A percentile compares a stretch with the other conserved stretches of the same genome.
These are phyloP conservation scores for Zizania palustris DNA, from an alignment of 202 grass and related monocot species.

Conservation along the genomic window DNA sequence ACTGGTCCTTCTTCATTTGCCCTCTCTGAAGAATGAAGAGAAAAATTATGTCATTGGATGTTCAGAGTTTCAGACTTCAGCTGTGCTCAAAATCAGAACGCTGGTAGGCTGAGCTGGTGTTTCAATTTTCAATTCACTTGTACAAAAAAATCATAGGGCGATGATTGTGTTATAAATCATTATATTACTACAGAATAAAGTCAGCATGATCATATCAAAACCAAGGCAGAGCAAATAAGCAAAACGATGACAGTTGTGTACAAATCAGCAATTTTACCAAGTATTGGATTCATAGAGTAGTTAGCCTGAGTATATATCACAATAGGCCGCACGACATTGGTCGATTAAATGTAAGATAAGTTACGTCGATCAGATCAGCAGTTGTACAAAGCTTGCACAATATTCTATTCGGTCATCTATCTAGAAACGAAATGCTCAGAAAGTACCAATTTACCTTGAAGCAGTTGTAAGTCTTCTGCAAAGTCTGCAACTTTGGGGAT, in stretches of 20 bases:
- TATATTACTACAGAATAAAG: background rate
- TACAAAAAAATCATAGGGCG: background rate
- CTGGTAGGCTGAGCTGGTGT: background rate
- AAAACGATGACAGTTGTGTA: background rate
- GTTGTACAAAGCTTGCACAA: background rate
- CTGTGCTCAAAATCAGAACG: background rate
- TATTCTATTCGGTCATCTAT: background rate
- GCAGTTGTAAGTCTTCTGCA: conserved; percentile 48
- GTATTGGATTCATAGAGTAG: background rate
- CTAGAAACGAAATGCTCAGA: background rate
- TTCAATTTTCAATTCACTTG: background rate
- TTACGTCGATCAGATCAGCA: background rate
- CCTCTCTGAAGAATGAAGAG: conserved; percentile 58
- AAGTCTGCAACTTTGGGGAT: conserved; percentile 21
- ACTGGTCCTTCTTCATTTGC: conserved; percentile 67
- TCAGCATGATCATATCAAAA: background rate
- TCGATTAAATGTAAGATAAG: background rate
- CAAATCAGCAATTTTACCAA: background rate
- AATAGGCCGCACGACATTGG: background rate
- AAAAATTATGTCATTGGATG: background rate
- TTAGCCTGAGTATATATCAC: background rate
- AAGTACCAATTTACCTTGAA: conserved; percentile 62
- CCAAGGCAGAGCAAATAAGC: background rate
- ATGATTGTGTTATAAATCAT: background rate
- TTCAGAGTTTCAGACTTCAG: background rate